Conservation (phyloP, 2,329 filamentous ascomycete genomes). For the Fusarium denticulatum region DNA sequence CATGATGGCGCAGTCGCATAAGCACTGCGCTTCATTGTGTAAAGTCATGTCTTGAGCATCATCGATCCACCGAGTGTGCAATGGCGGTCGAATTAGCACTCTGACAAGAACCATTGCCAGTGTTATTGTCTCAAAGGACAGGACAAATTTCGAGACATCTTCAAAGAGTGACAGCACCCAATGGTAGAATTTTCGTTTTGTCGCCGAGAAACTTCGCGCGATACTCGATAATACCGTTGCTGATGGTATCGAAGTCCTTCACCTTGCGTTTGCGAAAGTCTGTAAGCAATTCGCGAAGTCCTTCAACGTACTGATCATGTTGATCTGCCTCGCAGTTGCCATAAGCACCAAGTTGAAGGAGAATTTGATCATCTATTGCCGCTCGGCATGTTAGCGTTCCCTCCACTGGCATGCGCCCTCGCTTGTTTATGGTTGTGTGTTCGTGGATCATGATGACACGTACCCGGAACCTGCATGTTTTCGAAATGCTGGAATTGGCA, state of each 20-base stretch:
- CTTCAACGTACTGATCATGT: conserved; percentile 69
- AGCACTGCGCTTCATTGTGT: background rate
- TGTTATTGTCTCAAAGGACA: conserved; percentile 23
- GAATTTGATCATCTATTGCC: conserved; percentile 74
- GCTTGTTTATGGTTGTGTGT: conserved; percentile 28
- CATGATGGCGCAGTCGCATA: background rate
- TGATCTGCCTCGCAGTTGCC: conserved; percentile 71
- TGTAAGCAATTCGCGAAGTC: conserved; percentile 69
- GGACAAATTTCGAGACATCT: background rate
- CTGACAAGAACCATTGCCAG: conserved; percentile 16
- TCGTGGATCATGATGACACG: conserved; percentile 39
- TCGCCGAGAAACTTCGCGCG: conserved; percentile 73
- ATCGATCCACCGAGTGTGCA: conserved; percentile 30
- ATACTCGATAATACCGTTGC: conserved; percentile 73
- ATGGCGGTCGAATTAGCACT: conserved; percentile 25
- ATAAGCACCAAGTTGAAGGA: conserved; percentile 75
- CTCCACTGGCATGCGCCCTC: conserved; percentile 44
- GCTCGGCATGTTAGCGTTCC: conserved; percentile 58
- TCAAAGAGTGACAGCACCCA: conserved; percentile 60
- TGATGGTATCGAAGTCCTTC: conserved; percentile 74
- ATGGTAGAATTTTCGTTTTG: conserved; percentile 68
- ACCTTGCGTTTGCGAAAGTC: conserved; percentile 68
- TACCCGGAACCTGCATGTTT: conserved; percentile 52
- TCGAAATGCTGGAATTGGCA: conserved; percentile 85
- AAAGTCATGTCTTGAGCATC: background rate